A percentile compares a stretch with the other conserved stretches of the same genome.
These are phyloP conservation scores for Linderniella brevidens DNA, from an alignment of 257 asterid genomes.

Conservation along the genomic window DNA sequence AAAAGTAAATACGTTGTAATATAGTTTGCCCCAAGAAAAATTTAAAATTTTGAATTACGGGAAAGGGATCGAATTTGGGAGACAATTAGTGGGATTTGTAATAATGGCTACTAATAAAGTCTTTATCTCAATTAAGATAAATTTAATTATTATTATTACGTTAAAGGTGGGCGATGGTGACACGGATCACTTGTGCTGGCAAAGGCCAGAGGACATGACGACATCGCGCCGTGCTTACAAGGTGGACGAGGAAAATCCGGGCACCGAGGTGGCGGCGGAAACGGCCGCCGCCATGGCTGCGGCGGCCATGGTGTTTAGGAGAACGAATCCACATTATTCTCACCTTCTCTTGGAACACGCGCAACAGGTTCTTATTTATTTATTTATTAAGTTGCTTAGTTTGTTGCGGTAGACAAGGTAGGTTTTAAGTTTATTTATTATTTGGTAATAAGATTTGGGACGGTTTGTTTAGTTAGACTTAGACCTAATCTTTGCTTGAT, in stretches of 20 bases:
- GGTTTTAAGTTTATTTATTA: no score
- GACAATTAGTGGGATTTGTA: not conserved
- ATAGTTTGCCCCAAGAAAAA: no score
- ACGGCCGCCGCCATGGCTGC: constrained; percentile 72
- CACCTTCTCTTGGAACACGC: constrained; percentile 56
- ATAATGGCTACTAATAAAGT: constrained; percentile 5
- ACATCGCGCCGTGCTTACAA: constrained; percentile 56
- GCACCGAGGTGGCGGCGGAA: constrained; percentile 55
- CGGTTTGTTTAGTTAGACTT: no score
- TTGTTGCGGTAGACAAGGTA: no score
- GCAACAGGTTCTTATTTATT: constrained; percentile 21
- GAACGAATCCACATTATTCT: constrained; percentile 49
- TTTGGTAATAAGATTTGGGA: no score
- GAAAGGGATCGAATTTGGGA: constrained; percentile 2
- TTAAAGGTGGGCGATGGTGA: constrained; percentile 59
- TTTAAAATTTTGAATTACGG: no score
- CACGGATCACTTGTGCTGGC: constrained; percentile 70
- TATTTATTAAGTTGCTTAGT: no score
- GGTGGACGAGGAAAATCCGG: constrained; percentile 41
- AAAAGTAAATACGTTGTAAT: no score
- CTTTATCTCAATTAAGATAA: not conserved
- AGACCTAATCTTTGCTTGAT: no score
- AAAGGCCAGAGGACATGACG: constrained; percentile 65
- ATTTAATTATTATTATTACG: no score
- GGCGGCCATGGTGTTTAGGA: constrained; percentile 41